Evolutionary conservation across 305 asterid species (phyloP), one percentile per base, ranked within the genome.

Genomic region (Fraxinus sp.): DNA sequence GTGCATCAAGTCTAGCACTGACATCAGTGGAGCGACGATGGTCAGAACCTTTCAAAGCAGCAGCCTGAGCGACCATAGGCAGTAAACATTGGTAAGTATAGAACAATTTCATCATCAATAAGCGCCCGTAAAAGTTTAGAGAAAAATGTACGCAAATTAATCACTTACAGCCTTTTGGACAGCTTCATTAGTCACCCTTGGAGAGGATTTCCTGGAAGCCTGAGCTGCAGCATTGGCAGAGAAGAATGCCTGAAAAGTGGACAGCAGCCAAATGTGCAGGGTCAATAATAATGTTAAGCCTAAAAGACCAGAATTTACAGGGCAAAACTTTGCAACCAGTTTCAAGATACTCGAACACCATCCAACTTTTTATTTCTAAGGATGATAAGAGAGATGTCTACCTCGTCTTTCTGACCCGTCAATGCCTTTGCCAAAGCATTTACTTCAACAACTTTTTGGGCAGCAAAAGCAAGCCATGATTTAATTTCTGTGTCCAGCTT

Each of bases 401-500:
- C 98, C 97, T 90, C 96, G 79, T 93, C 97, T 85, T 91, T 92
- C 71, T 84, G 84, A 84, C 98, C 96, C 80, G 83, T 59, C 89
- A 95, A 86, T 84, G 97, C 97, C 92, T 92, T 93, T 28, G 97
- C 97, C 81, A 95, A 86, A 20, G 97, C 97, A 86, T 95, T 88
- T 57, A 95, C 98, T 90, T 95, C 98, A 84, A 95, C 89, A 87
- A 95, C 90, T 82, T 95, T 95, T 72, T 95, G 98, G 59, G 97
- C 97, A 75, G 98, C 97, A 88, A 95, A 95, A 86, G 98, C 97
- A 30, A 95, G 92, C 97, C 97, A 95, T 5, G 98, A 93, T 75
- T 93, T 95, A 86, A 95, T 95, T 90, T 95, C 98, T 70, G 86
- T 28, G 87, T 95, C 98, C 85, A 95, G 82, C 86, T 93, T 95